A percentile compares a stretch with the other conserved stretches of the same genome.
Evolutionary conservation across 805 yeast genomes (phyloP).

Genomic region (Clavispora fructus): DNA sequence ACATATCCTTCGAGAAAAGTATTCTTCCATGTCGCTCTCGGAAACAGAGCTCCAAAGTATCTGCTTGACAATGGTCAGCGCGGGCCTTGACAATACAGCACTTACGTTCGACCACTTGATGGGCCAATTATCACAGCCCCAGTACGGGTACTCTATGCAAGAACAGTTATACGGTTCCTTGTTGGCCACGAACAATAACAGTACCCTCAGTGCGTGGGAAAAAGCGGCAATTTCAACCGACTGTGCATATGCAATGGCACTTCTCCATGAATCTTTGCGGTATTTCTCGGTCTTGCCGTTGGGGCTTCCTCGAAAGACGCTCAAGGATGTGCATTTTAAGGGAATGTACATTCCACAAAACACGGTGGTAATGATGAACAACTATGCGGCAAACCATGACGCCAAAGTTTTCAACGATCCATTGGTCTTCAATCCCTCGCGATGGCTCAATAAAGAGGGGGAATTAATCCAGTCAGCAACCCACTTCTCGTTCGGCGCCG

Average conservation of each 20-base stretch:
- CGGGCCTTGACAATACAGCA: constrained; percentile 72
- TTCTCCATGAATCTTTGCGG: constrained; percentile 59
- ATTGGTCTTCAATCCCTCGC: constrained; percentile 43
- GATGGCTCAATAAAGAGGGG: constrained; percentile 40
- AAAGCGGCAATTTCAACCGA: constrained; percentile 22
- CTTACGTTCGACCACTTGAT: constrained; percentile 55
- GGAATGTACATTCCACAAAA: constrained; percentile 45
- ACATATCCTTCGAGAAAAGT: constrained; percentile 8
- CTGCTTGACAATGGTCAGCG: constrained; percentile 73
- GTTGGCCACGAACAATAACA: constrained; percentile 1
- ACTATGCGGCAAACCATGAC: constrained; percentile 70
- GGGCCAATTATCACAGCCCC: constrained; percentile 51
- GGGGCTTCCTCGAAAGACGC: constrained; percentile 57
- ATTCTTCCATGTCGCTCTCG: neutral
- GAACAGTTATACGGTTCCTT: constrained; percentile 31
- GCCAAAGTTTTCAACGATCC: constrained; percentile 38
- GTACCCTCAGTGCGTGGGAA: constrained; percentile 20
- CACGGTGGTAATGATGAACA: constrained; percentile 58
- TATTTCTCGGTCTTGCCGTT: constrained; percentile 63
- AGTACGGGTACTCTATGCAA: constrained; percentile 36
- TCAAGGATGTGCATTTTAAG: constrained; percentile 42
- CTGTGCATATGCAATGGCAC: constrained; percentile 50
- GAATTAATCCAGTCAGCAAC: constrained; percentile 6
- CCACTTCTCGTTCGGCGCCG: constrained; percentile 64
- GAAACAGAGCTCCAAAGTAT: constrained; percentile 48